Evolutionary conservation across 148 eudicot species (phyloP).

Genomic region (Rhododendron mucronatum): DNA sequence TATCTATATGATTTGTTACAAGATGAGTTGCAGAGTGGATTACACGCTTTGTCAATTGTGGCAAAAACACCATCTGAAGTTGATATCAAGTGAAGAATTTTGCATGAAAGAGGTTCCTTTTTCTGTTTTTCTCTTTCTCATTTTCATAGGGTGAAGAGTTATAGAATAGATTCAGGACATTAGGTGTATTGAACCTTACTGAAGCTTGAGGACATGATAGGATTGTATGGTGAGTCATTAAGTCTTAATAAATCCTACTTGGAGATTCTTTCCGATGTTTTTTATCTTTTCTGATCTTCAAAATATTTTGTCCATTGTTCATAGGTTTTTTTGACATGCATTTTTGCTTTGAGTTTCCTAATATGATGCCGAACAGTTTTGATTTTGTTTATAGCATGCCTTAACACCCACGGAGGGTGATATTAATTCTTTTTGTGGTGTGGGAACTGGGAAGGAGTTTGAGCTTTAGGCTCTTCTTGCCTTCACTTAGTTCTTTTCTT

Average conservation of each 20-base stretch:
- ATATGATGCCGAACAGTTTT: neutral
- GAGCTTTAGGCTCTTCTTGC: neutral
- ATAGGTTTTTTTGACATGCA: neutral
- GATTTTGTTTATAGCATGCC: neutral
- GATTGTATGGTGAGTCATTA: neutral
- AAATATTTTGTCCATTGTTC: neutral
- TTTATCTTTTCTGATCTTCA: neutral
- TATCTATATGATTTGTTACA: too few species aligned
- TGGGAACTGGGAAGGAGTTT: neutral
- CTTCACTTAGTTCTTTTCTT: neutral
- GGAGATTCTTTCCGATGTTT: neutral
- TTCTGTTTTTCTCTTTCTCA: too few species aligned
- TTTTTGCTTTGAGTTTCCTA: neutral
- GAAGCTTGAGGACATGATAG: neutral
- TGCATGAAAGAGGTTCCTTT: too few species aligned
- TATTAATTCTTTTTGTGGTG: neutral
- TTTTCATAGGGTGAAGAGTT: too few species aligned
- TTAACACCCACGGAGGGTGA: neutral
- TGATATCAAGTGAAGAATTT: too few species aligned
- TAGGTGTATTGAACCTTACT: neutral
- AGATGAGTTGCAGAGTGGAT: too few species aligned
- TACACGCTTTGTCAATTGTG: too few species aligned
- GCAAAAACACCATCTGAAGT: too few species aligned
- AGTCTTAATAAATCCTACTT: neutral
- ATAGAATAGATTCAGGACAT: constrained; percentile 17